phyloP scores from a whole-genome alignment of 2,329 filamentous ascomycete species.

The Penicillium capsulatum region DNA sequence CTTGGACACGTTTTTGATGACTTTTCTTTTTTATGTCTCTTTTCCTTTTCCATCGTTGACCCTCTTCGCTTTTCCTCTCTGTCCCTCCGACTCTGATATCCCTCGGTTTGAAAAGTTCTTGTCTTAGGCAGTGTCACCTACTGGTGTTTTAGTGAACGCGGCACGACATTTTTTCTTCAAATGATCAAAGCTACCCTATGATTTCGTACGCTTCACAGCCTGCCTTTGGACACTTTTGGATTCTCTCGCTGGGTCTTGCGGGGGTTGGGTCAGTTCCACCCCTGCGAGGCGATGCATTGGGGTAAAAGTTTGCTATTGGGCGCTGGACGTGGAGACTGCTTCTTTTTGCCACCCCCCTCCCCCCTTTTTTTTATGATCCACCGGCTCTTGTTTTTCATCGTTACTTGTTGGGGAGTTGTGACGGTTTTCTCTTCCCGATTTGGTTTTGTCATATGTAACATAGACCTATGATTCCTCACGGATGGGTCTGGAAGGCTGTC shows the following conservation, averaged over 20 bases:
- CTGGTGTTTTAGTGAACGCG: constrained; percentile 31
- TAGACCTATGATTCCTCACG: constrained; percentile 21
- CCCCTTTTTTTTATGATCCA: constrained; percentile 7
- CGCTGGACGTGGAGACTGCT: constrained; percentile 15
- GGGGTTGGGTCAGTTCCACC: neutral
- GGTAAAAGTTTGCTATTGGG: constrained; percentile 20
- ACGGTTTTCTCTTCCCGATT: constrained; percentile 8
- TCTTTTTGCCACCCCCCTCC: constrained; percentile 7
- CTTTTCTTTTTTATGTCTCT: constrained; percentile 27
- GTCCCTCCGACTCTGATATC: constrained; percentile 39
- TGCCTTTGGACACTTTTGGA: constrained; percentile 2
- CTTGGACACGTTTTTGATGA: constrained; percentile 37
- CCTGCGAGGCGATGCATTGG: constrained; percentile 5
- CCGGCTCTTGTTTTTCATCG: constrained; percentile 1
- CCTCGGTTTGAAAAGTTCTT: constrained; percentile 42
- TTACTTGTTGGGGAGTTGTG: constrained; percentile 11
- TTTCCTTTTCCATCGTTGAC: constrained; percentile 20
- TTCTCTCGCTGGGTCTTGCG: neutral
- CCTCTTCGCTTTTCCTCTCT: constrained; percentile 21
- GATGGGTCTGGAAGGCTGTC: constrained; percentile 6
- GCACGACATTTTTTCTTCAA: constrained; percentile 31
- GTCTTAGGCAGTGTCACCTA: constrained; percentile 33
- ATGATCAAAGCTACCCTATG: constrained; percentile 10
- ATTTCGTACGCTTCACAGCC: constrained; percentile 9
- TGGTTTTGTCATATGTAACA: constrained; percentile 14